Evolutionary conservation across 208 protist species (phyloP).

Genomic region (Jaenimonas drosophilae): DNA sequence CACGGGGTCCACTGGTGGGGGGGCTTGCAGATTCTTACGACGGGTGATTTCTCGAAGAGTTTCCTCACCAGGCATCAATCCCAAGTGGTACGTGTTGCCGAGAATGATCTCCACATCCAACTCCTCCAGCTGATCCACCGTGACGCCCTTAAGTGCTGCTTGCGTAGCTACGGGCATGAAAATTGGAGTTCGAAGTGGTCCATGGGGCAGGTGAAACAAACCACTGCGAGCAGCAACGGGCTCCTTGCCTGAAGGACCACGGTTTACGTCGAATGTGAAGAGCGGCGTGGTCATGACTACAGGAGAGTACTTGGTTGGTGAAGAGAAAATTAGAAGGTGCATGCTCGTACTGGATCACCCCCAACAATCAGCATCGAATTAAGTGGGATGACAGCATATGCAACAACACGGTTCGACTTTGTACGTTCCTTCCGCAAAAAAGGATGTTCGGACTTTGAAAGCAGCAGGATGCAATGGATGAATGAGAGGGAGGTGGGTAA

Average conservation of each 20-base stretch:
- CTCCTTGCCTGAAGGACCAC: slow-evolving; percentile 22
- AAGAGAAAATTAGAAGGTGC: too few species aligned
- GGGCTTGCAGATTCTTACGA: slow-evolving; percentile 35
- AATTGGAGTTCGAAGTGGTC: slow-evolving; percentile 88
- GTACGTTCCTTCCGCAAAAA: too few species aligned
- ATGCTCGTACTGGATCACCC: neutral
- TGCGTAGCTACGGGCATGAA: slow-evolving; percentile 99
- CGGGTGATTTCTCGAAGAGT: slow-evolving; percentile 60
- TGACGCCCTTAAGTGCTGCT: slow-evolving; percentile 95
- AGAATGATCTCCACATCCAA: slow-evolving; percentile 95
- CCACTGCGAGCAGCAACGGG: slow-evolving; percentile 65
- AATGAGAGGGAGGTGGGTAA: too few species aligned
- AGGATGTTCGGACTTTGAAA: too few species aligned
- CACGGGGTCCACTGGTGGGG: slow-evolving; percentile 7
- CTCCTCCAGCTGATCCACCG: slow-evolving; percentile 89
- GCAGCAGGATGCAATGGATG: too few species aligned
- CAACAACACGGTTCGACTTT: too few species aligned
- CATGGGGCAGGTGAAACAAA: slow-evolving; percentile 87
- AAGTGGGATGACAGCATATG: too few species aligned
- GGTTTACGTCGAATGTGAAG: slow-evolving; percentile 65
- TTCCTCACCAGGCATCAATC: slow-evolving; percentile 89
- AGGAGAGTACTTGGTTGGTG: too few species aligned
- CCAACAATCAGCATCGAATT: too few species aligned
- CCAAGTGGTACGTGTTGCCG: slow-evolving; percentile 98
- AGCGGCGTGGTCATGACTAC: slow-evolving; percentile 15